Conservation (phyloP, 1,139 yeast genomes). For the Barnettozyma hawaiiensis region DNA sequence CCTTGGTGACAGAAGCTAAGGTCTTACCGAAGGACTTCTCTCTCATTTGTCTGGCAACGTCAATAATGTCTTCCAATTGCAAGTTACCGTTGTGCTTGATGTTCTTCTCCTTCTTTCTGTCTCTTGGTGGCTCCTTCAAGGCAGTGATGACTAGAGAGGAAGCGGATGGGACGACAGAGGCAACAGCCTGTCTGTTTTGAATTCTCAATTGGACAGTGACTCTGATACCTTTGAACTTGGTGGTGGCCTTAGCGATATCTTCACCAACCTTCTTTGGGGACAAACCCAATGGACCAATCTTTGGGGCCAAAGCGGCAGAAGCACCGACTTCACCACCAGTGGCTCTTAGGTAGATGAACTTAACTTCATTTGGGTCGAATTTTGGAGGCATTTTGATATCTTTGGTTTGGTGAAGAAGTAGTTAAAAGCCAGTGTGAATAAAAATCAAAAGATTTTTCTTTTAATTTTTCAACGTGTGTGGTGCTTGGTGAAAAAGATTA, state of each 20-base stretch:
- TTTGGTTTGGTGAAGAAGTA: constrained; percentile 5
- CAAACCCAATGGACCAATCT: constrained; percentile 99
- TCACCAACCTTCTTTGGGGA: constrained; percentile 99
- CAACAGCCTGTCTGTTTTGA: constrained; percentile 99
- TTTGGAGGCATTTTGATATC: constrained; percentile 76
- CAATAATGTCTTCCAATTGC: constrained; percentile 93
- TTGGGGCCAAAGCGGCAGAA: constrained; percentile 98
- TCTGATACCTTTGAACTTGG: constrained; percentile 97
- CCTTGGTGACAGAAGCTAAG: constrained; percentile 96
- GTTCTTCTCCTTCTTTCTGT: constrained; percentile 99
- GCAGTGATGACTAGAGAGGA: constrained; percentile 99
- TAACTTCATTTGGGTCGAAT: constrained; percentile 98
- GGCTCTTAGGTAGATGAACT: constrained; percentile 98
- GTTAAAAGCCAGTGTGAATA: not conserved
- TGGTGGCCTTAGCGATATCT: constrained; percentile 99
- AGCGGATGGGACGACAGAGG: constrained; percentile 99
- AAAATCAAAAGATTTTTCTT: constrained; percentile 3
- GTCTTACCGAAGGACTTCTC: constrained; percentile 97
- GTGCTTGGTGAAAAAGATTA: not conserved
- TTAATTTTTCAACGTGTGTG: constrained; percentile 9
- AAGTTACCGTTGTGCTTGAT: constrained; percentile 99
- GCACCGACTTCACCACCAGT: constrained; percentile 99
- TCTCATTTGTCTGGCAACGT: constrained; percentile 97
- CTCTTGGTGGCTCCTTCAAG: constrained; percentile 99
- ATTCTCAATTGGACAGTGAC: constrained; percentile 98